These are phyloP conservation scores for Gnetum montanum DNA, from an alignment of 75 land plant species.

Conservation along the genomic window DNA sequence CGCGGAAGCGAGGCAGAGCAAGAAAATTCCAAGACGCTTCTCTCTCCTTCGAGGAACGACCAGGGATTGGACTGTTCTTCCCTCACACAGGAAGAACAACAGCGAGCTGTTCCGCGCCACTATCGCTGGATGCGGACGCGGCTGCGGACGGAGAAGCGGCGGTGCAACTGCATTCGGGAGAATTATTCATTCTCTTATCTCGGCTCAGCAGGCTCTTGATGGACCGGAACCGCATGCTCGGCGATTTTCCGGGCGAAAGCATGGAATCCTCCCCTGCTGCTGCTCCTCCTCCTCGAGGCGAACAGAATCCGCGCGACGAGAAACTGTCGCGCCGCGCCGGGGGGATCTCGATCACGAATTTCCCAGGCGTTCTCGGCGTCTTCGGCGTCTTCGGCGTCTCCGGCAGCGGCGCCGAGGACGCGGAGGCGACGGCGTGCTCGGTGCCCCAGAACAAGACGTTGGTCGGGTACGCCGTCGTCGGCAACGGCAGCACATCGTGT, in stretches of 20 bases:
- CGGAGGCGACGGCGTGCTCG: not conserved
- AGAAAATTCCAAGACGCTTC: no score
- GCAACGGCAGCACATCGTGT: not conserved
- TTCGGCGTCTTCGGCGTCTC: not conserved
- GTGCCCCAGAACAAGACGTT: not conserved
- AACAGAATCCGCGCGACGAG: not conserved
- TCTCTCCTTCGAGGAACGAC: no score
- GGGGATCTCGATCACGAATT: constrained; percentile 1
- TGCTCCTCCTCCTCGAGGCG: no score
- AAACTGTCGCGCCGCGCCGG: not conserved
- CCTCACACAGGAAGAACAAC: no score
- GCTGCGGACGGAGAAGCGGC: no score
- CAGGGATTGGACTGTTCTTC: no score
- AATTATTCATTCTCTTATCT: no score
- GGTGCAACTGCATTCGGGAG: no score
- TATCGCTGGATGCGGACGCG: no score
- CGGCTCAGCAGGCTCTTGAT: not conserved
- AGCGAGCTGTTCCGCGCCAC: no score
- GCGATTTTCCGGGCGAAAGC: not conserved
- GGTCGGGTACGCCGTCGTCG: not conserved
- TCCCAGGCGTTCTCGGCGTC: not conserved
- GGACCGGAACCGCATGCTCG: not conserved
- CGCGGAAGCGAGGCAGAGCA: no score
- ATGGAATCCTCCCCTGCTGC: not conserved
- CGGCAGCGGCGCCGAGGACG: not conserved